phyloP scores from a whole-genome alignment of 495 filamentous ascomycete species.

The Tuber indicum region DNA sequence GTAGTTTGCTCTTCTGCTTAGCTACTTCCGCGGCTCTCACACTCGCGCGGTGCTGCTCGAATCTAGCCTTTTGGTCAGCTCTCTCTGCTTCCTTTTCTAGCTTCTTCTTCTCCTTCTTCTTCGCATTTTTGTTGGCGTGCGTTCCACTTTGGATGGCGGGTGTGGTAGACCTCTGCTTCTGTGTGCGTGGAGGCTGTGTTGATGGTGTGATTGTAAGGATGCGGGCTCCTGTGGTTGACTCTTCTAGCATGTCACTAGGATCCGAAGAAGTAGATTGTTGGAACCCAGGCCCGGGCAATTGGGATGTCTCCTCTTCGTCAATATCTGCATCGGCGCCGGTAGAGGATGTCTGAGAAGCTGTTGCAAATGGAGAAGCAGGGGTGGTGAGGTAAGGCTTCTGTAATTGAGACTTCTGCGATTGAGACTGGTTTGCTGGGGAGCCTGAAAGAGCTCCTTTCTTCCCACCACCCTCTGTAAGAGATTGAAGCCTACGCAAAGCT shows the following conservation, averaged over 20 bases:
- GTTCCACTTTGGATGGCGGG: conserved; percentile 35
- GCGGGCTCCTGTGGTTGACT: conserved; percentile 42
- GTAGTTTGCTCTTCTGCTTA: conserved; percentile 46
- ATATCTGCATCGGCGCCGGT: conserved; percentile 47
- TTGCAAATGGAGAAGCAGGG: conserved; percentile 30
- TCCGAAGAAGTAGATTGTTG: conserved; percentile 32
- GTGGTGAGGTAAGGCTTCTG: conserved; percentile 19
- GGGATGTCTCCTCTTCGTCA: conserved; percentile 37
- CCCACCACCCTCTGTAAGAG: conserved; percentile 23
- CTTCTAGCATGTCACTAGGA: conserved; percentile 49
- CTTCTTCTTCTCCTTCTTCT: conserved; percentile 49
- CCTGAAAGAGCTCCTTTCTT: conserved; percentile 20
- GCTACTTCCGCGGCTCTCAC: conserved; percentile 43
- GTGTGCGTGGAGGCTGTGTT: conserved; percentile 42
- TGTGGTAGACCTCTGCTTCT: conserved; percentile 38
- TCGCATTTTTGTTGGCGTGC: conserved; percentile 49
- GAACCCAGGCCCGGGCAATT: conserved; percentile 29
- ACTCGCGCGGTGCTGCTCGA: conserved; percentile 50
- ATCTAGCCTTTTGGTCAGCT: conserved; percentile 45
- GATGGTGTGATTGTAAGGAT: conserved; percentile 46
- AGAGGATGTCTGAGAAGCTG: conserved; percentile 43
- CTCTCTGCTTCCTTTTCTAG: conserved; percentile 46
- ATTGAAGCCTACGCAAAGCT: conserved; percentile 33
- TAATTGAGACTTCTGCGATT: conserved; percentile 23
- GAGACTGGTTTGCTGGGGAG: conserved; percentile 22